Percentiles rank a stretch among this genome's conserved stretches.
Conservation (phyloP, 2,329 filamentous ascomycete genomes). For the Elsinoe arachidis region DNA sequence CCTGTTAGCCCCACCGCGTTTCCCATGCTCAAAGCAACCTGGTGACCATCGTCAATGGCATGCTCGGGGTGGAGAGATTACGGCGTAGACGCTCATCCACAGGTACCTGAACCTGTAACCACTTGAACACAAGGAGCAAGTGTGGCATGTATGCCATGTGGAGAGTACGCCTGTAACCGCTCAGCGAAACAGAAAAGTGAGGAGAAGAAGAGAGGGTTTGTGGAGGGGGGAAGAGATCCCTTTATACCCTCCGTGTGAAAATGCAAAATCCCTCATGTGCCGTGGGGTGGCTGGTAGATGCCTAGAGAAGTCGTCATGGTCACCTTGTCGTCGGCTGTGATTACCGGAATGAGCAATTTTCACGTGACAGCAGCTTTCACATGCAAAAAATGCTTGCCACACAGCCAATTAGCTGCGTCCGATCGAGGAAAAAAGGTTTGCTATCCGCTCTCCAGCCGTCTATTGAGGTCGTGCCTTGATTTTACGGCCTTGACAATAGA, state of each 20-base stretch:
- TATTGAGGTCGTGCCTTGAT: not conserved
- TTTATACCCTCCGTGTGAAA: not conserved
- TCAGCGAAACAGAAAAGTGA: slow-evolving; percentile 2
- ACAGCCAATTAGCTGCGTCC: not conserved
- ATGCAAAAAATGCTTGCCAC: not conserved
- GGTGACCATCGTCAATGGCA: too few species aligned
- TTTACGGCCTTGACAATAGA: not conserved
- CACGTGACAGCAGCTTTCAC: not conserved
- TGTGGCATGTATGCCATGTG: not conserved
- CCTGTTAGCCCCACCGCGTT: not conserved
- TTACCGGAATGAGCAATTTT: not conserved
- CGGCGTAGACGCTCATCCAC: not conserved
- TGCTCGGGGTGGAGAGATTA: not conserved
- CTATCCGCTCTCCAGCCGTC: not conserved
- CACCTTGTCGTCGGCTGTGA: not conserved
- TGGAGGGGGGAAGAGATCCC: not conserved
- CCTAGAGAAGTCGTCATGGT: not conserved
- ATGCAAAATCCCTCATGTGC: too few species aligned
- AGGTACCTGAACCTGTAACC: not conserved
- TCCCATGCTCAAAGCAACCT: too few species aligned
- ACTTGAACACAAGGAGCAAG: not conserved
- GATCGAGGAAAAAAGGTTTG: not conserved
- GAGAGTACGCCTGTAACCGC: slow-evolving; percentile 1
- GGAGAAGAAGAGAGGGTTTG: not conserved
- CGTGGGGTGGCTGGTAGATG: not conserved